Conservation (phyloP, 1,284 basidiomycete genomes). For the Caloboletus firmus region DNA sequence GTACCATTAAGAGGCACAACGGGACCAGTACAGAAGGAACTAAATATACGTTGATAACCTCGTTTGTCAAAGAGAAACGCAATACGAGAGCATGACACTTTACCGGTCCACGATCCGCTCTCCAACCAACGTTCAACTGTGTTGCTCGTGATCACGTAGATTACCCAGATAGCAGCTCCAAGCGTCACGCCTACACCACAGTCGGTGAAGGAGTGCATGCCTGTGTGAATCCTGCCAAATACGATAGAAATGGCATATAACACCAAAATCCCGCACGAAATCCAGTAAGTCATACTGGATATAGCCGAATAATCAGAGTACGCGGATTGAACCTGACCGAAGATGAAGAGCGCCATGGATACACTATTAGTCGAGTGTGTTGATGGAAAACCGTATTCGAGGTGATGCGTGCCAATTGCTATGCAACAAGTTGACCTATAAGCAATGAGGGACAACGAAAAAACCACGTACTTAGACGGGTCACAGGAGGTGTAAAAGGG, state of each 20-base stretch:
- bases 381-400: constrained; percentile 94
- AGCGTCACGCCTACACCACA: constrained; percentile 66
- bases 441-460: neutral
- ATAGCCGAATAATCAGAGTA: constrained; percentile 38
- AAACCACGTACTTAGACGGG: constrained; percentile 69
- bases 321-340: constrained; percentile 54
- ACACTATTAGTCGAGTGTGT: constrained; percentile 93
- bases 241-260: constrained; percentile 80
- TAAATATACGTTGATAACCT: constrained; percentile 17
- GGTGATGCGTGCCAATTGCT: constrained; percentile 84
- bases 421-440: neutral
- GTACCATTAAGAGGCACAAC: constrained; percentile 71
- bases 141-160: constrained; percentile 43
- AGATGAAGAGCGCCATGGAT: constrained; percentile 83
- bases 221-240: constrained; percentile 87
- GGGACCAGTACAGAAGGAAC: constrained; percentile 73
- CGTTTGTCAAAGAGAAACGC: neutral
- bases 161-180: constrained; percentile 66
- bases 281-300: constrained; percentile 45
- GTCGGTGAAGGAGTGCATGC: constrained; percentile 88
- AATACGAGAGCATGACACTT: constrained; percentile 11
- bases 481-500: constrained; percentile 89
- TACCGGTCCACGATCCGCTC: constrained; percentile 55
- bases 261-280: constrained; percentile 47
- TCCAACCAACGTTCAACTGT: constrained; percentile 53